Base-by-base conservation (phyloP, 2,329 filamentous ascomycete genomes). In the Aspergillus spinulosporus region DNA sequence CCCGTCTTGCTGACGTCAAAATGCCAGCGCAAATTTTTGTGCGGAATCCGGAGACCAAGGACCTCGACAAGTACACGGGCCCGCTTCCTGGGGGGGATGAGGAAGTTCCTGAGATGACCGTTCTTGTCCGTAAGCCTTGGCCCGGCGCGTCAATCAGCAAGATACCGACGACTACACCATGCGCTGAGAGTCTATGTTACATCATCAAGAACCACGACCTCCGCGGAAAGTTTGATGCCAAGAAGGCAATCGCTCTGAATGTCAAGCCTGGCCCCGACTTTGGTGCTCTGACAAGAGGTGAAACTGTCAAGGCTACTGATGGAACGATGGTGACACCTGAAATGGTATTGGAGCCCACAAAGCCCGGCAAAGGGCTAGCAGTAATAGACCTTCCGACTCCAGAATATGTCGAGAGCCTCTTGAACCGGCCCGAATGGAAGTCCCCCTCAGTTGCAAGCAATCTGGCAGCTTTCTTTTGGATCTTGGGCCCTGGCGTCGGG, bases 91-190 rank as follows among this genome's bases (percentile, higher is more conserved):
- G 81, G n/a, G 77, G 77, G 12, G 50, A 61, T 55, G 61, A 75
- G 7, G 63, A 77, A 3, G 74, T 85, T 3, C 84, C 87, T 3
- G 79, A 92, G 66, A 83, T 89, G 51, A 86, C 80, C 3, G 90
- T 95, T 0, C 76, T 91, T 28, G 84, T 90, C 4, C 84, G 90
- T 11, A 83, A 84, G 61, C 90, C 90, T 1, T 96, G 91, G 91
- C 90, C 90, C 8, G 89, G 84, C 12, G 84, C 88, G 3, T 73
- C 80, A 54, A 76, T 92, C 8, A 70, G 81, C 12, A 74, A 72
- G 11, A 80, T 97, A 2, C 94, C 94, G 0, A 79, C 79, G 0
- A 89, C 90, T 0, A 75, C 78, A 15, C 88, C 87, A 4, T 84
- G 84, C 0, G 77, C 78, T 29, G 85, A 87, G 46, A 87, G 90